Evolutionary conservation across 148 eudicot genomes (phyloP).

Genomic region (Beta vulgaris): DNA sequence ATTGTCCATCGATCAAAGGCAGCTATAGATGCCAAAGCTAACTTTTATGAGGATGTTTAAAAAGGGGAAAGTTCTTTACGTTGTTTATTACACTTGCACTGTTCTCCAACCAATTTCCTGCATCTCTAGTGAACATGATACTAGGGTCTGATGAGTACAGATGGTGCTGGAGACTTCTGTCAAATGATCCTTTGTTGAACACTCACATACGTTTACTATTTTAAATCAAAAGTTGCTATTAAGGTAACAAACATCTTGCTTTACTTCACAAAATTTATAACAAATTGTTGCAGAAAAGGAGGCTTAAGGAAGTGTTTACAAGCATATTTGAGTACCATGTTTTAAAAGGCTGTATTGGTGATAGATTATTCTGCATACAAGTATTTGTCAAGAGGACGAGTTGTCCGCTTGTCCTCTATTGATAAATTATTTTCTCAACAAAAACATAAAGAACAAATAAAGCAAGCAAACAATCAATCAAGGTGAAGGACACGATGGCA

Average conservation of each 20-base stretch:
- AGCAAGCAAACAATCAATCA: not conserved
- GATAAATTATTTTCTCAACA: not conserved
- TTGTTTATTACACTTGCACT: not conserved
- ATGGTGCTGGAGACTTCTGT: not conserved
- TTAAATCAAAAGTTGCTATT: not conserved
- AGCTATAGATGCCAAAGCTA: not conserved
- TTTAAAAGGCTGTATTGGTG: no score
- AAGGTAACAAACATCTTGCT: no score
- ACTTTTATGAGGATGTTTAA: not conserved
- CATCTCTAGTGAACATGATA: not conserved
- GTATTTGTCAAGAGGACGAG: not conserved
- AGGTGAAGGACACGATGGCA: conserved; percentile 1
- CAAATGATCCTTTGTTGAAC: not conserved
- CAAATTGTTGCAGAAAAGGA: not conserved
- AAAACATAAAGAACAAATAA: not conserved
- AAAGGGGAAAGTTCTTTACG: not conserved
- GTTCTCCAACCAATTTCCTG: not conserved
- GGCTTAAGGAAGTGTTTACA: not conserved
- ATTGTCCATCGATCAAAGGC: not conserved
- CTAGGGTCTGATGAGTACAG: not conserved
- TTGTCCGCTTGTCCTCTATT: not conserved
- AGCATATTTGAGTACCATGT: not conserved
- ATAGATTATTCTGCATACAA: not conserved
- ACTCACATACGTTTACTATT: not conserved
- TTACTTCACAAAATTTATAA: not conserved